Conservation (phyloP, 2,329 filamentous ascomycete species). For the Fusarium chuoi region DNA sequence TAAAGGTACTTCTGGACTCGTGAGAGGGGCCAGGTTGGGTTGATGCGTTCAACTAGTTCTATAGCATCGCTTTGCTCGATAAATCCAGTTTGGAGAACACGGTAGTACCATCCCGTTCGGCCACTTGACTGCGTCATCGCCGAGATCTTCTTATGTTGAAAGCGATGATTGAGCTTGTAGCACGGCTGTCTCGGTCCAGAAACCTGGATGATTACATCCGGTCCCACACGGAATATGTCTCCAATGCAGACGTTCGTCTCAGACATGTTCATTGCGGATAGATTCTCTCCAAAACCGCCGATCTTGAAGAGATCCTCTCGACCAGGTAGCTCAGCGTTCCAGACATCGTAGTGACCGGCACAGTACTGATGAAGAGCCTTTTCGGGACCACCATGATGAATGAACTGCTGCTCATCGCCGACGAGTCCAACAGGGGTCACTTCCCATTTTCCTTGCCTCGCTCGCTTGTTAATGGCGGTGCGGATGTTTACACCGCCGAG, state of each 20-base stretch:
- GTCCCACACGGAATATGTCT: constrained; percentile 21
- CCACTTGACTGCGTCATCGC: constrained; percentile 19
- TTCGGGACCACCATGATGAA: constrained; percentile 28
- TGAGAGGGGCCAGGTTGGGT: constrained; percentile 21
- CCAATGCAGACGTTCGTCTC: constrained; percentile 36
- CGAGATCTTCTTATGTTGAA: constrained; percentile 31
- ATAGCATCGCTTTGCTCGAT: constrained; percentile 13
- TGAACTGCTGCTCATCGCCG: constrained; percentile 27
- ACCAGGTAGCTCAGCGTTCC: constrained; percentile 25
- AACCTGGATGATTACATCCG: constrained; percentile 24
- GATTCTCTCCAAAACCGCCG: constrained; percentile 33
- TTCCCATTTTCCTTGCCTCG: constrained; percentile 20
- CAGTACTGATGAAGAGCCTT: constrained; percentile 36
- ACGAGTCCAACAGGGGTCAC: constrained; percentile 19
- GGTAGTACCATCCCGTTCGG: constrained; percentile 32
- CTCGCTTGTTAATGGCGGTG: constrained; percentile 33
- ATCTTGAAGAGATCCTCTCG: constrained; percentile 23
- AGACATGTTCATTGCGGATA: constrained; percentile 21
- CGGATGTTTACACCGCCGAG: constrained; percentile 27
- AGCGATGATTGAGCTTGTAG: constrained; percentile 36
- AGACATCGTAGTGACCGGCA: constrained; percentile 21
- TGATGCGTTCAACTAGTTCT: constrained; percentile 11
- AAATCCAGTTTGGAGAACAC: constrained; percentile 15
- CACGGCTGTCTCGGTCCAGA: constrained; percentile 32
- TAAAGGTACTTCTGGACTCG: constrained; percentile 20